Evolutionary conservation across 768 basidiomycete genomes (phyloP), one percentile per base, ranked within the genome.

Genomic region (Mrakia frigida): DNA sequence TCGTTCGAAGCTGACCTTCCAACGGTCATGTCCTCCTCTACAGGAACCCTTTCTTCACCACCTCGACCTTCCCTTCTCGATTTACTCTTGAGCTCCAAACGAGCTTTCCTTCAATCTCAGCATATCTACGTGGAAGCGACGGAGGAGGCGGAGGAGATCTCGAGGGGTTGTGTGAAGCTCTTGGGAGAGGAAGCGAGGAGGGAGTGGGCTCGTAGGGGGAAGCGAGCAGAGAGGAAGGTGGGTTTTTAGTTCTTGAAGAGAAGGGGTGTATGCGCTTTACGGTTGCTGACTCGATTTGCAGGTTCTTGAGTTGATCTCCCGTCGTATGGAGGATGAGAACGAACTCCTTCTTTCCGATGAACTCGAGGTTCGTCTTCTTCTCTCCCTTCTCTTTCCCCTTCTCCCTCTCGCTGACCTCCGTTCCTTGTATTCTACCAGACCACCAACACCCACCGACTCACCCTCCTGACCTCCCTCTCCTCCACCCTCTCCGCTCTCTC

Each of bases 61-160:
- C 35, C 35, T 1, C 35, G 37, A 13, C 65, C 65, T 2, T 37
- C 65, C 7, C 65, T 72, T 14, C 71, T 72, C 35, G 50, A 72
- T 23, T 33, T 72, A 3, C 53, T 72, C 13, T 53, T 72, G 7
- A 72, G 53, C 16, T 72, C 71, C 18, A 72, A 72, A 28, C 50
- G 71, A 31, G 71, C 71, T 25, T 60, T 72, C 35, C 16, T 60
- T 13, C 71, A 59, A 35, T 53, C 71, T 10, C 71, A 72, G 50
- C 71, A 53, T 31, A 53, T 21, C 10, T 59, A n/a, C 50, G 35
- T 18, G 3, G 37, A 60, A 13, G 71, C 71, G 52, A 56, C 50
- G 28, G 37, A 72, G 52, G 35, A 53, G 33, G 59, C 71, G 33
- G 59, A 56, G 33, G 71, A 72, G 37, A 60, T 72, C 59, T 60